Percentiles rank a stretch among this genome's conserved stretches.
Conservation (phyloP, 2,329 filamentous ascomycete species). For the Cytospora chrysosperma region DNA sequence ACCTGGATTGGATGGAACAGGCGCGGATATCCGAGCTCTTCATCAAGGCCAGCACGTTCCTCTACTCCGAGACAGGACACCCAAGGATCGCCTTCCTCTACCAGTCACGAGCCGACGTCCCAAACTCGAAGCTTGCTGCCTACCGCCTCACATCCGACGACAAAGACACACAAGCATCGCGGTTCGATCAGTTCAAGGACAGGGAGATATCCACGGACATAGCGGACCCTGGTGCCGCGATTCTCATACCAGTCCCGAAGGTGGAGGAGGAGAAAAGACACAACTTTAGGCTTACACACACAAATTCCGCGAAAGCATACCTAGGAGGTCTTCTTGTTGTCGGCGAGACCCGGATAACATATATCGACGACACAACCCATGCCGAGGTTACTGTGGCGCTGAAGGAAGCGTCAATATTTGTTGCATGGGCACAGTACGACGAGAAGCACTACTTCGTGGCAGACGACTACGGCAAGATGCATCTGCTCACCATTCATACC, state of each 20-base stretch:
- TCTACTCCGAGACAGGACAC: slow-evolving; percentile 58
- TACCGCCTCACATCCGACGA: slow-evolving; percentile 61
- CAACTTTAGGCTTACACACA: slow-evolving; percentile 51
- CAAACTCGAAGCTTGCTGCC: slow-evolving; percentile 55
- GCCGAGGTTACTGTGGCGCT: slow-evolving; percentile 64
- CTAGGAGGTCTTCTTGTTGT: slow-evolving; percentile 71
- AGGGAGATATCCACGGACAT: slow-evolving; percentile 55
- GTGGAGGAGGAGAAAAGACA: slow-evolving; percentile 59
- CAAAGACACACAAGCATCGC: slow-evolving; percentile 51
- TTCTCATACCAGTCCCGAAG: slow-evolving; percentile 62
- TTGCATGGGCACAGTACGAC: slow-evolving; percentile 87
- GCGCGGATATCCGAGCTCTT: slow-evolving; percentile 59
- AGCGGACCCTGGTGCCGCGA: slow-evolving; percentile 54
- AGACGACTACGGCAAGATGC: slow-evolving; percentile 85
- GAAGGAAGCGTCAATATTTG: slow-evolving; percentile 77
- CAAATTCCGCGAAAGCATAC: slow-evolving; percentile 53
- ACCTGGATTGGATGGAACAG: slow-evolving; percentile 52
- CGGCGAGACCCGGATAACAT: slow-evolving; percentile 78
- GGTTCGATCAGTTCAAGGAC: slow-evolving; percentile 55
- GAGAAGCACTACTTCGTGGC: slow-evolving; percentile 80
- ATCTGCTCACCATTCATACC: slow-evolving; percentile 77
- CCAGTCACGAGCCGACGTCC: slow-evolving; percentile 50
- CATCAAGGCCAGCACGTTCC: slow-evolving; percentile 57
- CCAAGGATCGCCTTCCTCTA: slow-evolving; percentile 60
- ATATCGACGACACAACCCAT: slow-evolving; percentile 77